Percentiles rank a stretch among this genome's conserved stretches.
phyloP scores from a whole-genome alignment of 352 stramenopile species.

The Pythium vanterpoolii region DNA sequence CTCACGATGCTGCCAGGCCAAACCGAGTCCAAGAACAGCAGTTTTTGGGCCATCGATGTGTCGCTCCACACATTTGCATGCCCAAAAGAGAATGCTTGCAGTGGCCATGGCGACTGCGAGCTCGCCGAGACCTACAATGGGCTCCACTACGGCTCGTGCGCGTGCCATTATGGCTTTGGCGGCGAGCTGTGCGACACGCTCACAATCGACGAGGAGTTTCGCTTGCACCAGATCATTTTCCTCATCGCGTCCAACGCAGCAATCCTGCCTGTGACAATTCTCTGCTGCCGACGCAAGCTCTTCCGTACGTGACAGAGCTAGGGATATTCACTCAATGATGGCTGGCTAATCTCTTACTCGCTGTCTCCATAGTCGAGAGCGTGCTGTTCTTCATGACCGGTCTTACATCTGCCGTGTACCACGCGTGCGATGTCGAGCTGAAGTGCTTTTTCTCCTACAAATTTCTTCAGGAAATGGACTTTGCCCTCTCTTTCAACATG shows the following conservation, averaged over 20 bases:
- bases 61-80: constrained; percentile 27
- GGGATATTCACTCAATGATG: background rate
- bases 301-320: constrained; percentile 25
- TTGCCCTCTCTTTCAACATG: constrained; percentile 44
- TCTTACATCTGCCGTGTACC: constrained; percentile 35
- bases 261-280: constrained; percentile 29
- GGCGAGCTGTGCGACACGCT: constrained; percentile 27
- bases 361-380: constrained; percentile 27
- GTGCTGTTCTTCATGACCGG: constrained; percentile 32
- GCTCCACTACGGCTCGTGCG: constrained; percentile 30
- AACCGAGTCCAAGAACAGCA: constrained; percentile 6
- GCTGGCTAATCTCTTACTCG: background rate
- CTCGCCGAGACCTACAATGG: constrained; percentile 29
- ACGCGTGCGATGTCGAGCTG: constrained; percentile 37
- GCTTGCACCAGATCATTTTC: constrained; percentile 27
- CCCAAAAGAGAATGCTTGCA: constrained; percentile 20
- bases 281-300: constrained; percentile 31
- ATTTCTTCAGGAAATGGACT: constrained; percentile 40
- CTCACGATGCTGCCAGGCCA: background rate
- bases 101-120: constrained; percentile 25
- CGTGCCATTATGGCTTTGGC: constrained; percentile 36
- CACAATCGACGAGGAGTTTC: constrained; percentile 18
- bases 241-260: constrained; percentile 34
- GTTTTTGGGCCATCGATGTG: constrained; percentile 28
- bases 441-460: constrained; percentile 32